Evolutionary conservation across 192 early-diverging fungal species (phyloP).

Genomic region (Coemansia sp.): DNA sequence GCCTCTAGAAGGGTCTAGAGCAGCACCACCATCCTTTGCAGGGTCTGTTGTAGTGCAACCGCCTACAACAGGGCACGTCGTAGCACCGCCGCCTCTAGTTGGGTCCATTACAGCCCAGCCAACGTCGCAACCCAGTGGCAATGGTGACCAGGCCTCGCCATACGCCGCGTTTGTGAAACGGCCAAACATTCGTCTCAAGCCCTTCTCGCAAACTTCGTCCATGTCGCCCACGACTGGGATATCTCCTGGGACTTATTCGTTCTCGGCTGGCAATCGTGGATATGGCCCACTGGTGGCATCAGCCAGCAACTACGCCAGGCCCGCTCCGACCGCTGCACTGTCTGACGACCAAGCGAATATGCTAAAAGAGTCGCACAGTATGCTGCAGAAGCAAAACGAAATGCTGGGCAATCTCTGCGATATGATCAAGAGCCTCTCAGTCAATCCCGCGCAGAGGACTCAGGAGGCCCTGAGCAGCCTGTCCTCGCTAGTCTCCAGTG

Average conservation of each 20-base stretch:
- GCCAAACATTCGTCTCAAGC: slow-evolving; percentile 33
- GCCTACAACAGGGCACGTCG: background rate
- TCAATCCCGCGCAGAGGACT: slow-evolving; percentile 16
- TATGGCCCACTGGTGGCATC: background rate
- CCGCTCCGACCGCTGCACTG: slow-evolving; percentile 8
- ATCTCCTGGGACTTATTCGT: background rate
- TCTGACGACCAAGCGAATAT: slow-evolving; percentile 33
- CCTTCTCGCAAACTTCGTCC: slow-evolving; percentile 19
- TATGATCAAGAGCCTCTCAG: slow-evolving; percentile 23
- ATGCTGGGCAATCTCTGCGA: slow-evolving; percentile 24
- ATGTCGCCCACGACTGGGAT: background rate
- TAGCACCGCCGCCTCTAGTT: background rate
- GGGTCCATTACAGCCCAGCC: background rate
- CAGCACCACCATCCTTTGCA: background rate
- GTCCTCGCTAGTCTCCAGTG: slow-evolving; percentile 26
- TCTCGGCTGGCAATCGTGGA: background rate
- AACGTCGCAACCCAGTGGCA: background rate
- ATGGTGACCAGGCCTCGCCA: background rate
- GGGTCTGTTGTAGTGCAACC: background rate
- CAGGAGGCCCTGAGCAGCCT: slow-evolving; percentile 39
- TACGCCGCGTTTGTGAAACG: slow-evolving; percentile 15
- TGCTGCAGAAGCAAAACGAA: slow-evolving; percentile 37
- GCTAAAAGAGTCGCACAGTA: slow-evolving; percentile 42
- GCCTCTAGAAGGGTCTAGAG: background rate
- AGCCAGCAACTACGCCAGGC: background rate